These are phyloP conservation scores for Diospyros kaki DNA, from an alignment of 148 eudicot species.

Conservation along the genomic window DNA sequence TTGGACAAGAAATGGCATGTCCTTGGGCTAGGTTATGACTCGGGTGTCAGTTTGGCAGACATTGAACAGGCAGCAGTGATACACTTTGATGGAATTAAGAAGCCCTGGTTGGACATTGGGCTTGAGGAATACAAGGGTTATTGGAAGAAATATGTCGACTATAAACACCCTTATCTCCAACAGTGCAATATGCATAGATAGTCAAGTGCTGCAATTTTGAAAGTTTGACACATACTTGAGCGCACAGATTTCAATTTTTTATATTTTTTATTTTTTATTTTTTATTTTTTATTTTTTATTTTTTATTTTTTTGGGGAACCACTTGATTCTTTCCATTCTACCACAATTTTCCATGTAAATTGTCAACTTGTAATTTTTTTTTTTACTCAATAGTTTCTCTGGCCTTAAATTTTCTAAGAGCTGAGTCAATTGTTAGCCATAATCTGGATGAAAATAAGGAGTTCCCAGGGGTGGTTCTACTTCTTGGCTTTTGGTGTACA, in stretches of 20 bases:
- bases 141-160: slow-evolving; percentile 64
- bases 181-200: slow-evolving; percentile 84
- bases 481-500: slow-evolving; percentile 14
- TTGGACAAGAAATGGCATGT: slow-evolving; percentile 75
- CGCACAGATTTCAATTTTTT: neutral
- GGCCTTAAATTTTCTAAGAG: slow-evolving; percentile 10
- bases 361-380: slow-evolving; percentile 4
- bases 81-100: slow-evolving; percentile 86
- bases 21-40: slow-evolving; percentile 71
- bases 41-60: slow-evolving; percentile 37
- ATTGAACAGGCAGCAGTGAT: slow-evolving; percentile 72
- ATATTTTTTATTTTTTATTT: neutral
- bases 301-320: neutral
- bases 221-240: neutral
- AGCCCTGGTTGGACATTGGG: slow-evolving; percentile 96
- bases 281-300: too few species aligned
- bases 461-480: neutral
- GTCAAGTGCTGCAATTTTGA: slow-evolving; percentile 6
- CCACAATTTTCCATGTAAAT: slow-evolving; percentile 22
- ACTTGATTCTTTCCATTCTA: slow-evolving; percentile 14
- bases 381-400: neutral
- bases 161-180: slow-evolving; percentile 63
- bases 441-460: slow-evolving; percentile 11
- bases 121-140: slow-evolving; percentile 58
- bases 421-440: slow-evolving; percentile 21